phyloP scores from a whole-genome alignment of 2,329 filamentous ascomycete species.

The Venturia aucupariae region DNA sequence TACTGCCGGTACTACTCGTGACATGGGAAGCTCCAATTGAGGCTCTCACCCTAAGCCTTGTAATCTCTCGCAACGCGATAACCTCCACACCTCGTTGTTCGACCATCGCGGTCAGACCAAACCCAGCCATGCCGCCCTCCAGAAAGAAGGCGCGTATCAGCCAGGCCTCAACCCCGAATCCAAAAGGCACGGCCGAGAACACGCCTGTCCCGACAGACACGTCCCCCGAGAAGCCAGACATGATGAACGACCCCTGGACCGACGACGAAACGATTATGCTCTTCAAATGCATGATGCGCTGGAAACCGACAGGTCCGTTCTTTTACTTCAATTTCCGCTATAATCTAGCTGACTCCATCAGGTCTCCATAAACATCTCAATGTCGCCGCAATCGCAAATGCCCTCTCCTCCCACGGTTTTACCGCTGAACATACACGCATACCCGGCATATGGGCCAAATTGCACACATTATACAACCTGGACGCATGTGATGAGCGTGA shows the following conservation, averaged over 20 bases:
- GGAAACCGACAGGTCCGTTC: slow-evolving; percentile 81
- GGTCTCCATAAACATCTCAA: slow-evolving; percentile 92
- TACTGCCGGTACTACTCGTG: background rate
- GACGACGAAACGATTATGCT: slow-evolving; percentile 90
- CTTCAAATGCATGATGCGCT: slow-evolving; percentile 84
- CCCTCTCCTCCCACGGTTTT: slow-evolving; percentile 71
- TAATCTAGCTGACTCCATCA: slow-evolving; percentile 24
- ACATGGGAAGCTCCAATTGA: background rate
- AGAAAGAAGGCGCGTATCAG: slow-evolving; percentile 56
- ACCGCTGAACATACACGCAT: slow-evolving; percentile 76
- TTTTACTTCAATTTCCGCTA: background rate
- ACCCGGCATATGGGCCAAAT: slow-evolving; percentile 83
- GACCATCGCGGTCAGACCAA: background rate
- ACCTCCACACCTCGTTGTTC: background rate
- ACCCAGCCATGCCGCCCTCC: slow-evolving; percentile 54
- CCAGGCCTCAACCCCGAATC: slow-evolving; percentile 47
- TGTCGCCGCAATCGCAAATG: slow-evolving; percentile 76
- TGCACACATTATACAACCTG: slow-evolving; percentile 75
- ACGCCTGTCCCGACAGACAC: slow-evolving; percentile 24
- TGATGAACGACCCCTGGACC: slow-evolving; percentile 67
- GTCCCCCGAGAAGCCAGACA: slow-evolving; percentile 43
- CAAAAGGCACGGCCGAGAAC: slow-evolving; percentile 31
- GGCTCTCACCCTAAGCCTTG: background rate
- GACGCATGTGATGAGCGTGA: slow-evolving; percentile 78
- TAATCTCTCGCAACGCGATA: background rate